Base-by-base conservation (phyloP, 1,139 yeast genomes). In the Candida smagusa region DNA sequence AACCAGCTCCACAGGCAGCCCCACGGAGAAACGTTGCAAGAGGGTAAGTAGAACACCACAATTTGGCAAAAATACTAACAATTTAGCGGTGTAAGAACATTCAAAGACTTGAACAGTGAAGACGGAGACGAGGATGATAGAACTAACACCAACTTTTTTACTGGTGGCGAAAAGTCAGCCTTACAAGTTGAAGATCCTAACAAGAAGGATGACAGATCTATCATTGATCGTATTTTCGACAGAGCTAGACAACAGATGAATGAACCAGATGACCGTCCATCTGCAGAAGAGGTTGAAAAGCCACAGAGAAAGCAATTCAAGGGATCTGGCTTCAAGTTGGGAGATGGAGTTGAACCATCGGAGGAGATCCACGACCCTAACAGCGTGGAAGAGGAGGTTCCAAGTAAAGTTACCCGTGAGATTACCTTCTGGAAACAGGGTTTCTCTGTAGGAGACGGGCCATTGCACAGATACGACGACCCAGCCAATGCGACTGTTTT, bases 381-480 rank as follows among this genome's bases (percentile, higher is more conserved):
- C 32, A 60, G 64, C 3, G 44, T 49, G 12, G 41, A 37, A 34
- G 58, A 52, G 9, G 61, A 61, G 40, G 66, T 62, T 36, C 72
- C 75, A 2, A 65, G 65, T 27, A 78, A 76, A 41, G 94, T 81
- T 6, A 72, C 74, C 12, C 72, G 95, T 53, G 84, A 83, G 37
- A 83, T 94, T 45, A 88, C 95, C 0, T 92, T 92, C 59, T 92
- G 98, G 98, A 82, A 81, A 50, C 94, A 92, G 56, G 98, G 98
- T 2, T 92, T 94, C 63, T 87, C 89, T 39, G 90, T 92, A 23
- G 97, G 92, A 13, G 95, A 89, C 37, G 97, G 97, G 2, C 79
- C 79, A 13, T 71, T 92, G 43, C 83, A 77, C 59, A 72, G 95
- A 41, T 92, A 89, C 56, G 97, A 92, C 53, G 97, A 92, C 58